Percentiles rank a stretch among this genome's conserved stretches.
phyloP scores from a whole-genome alignment of 495 filamentous ascomycete species.

The Penicillium antarcticum region DNA sequence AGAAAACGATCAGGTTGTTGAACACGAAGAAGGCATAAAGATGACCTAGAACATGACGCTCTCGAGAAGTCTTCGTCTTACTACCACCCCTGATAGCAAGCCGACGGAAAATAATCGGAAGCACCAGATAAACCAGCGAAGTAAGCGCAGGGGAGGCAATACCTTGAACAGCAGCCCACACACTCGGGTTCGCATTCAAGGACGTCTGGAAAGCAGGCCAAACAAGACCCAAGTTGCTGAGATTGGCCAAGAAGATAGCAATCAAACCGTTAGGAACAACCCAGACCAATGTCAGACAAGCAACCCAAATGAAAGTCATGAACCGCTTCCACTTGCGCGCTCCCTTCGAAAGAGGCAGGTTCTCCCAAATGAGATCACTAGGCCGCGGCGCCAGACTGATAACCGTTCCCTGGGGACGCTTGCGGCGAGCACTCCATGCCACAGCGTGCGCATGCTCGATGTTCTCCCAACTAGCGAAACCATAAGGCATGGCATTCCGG shows the following conservation, averaged over 20 bases:
- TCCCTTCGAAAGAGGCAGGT: slow-evolving; percentile 66
- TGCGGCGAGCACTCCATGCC: slow-evolving; percentile 74
- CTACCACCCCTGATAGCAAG: slow-evolving; percentile 78
- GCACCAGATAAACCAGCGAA: slow-evolving; percentile 80
- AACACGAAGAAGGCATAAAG: slow-evolving; percentile 96
- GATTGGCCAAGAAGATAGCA: slow-evolving; percentile 85
- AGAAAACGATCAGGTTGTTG: slow-evolving; percentile 95
- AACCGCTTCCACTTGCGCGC: slow-evolving; percentile 68
- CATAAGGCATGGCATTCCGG: slow-evolving; percentile 82
- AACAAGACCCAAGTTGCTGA: slow-evolving; percentile 72
- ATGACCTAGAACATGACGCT: slow-evolving; percentile 88
- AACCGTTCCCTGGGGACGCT: slow-evolving; percentile 75
- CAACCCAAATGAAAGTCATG: slow-evolving; percentile 79
- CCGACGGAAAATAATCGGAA: slow-evolving; percentile 88
- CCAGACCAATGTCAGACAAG: slow-evolving; percentile 79
- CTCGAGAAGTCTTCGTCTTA: slow-evolving; percentile 83
- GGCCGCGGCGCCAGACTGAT: slow-evolving; percentile 79
- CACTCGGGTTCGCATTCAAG: slow-evolving; percentile 54
- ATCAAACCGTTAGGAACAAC: slow-evolving; percentile 94
- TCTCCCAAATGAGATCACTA: slow-evolving; percentile 95
- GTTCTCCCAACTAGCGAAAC: slow-evolving; percentile 88
- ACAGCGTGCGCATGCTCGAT: slow-evolving; percentile 87
- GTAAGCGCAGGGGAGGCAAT: slow-evolving; percentile 87
- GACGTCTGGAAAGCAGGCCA: slow-evolving; percentile 73
- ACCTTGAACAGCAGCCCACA: slow-evolving; percentile 91